Evolutionary conservation across 108 stramenopile species (phyloP).

Genomic region (Cyclotella kingstonii): DNA sequence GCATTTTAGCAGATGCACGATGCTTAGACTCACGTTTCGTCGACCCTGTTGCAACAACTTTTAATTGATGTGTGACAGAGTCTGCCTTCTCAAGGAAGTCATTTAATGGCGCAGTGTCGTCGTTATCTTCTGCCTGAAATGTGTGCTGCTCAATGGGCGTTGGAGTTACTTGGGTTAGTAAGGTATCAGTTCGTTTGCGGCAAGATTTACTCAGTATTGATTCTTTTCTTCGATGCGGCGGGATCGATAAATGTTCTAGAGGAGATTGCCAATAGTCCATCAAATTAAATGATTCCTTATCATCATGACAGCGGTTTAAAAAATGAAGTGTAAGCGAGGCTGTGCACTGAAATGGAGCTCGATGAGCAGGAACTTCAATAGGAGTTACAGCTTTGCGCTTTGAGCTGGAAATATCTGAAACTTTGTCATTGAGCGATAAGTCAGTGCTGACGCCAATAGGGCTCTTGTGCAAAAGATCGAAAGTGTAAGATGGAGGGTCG

Average conservation of each 20-base stretch:
- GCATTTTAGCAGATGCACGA: conserved; percentile 73
- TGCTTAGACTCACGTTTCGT: conserved; percentile 84
- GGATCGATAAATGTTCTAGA: conserved; percentile 24
- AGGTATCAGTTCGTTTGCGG: conserved; percentile 41
- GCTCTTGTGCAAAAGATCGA: conserved; percentile 30
- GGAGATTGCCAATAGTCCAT: conserved; percentile 48
- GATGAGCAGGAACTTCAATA: conserved; percentile 31
- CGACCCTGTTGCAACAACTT: conserved; percentile 55
- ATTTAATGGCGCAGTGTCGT: neutral
- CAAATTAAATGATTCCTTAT: conserved; percentile 13
- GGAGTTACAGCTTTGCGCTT: conserved; percentile 15
- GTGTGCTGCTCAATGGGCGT: conserved; percentile 17
- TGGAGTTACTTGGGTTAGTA: conserved; percentile 31
- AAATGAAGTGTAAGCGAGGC: conserved; percentile 43
- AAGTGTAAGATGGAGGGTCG: conserved; percentile 66
- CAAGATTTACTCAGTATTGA: conserved; percentile 13
- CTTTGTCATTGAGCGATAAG: neutral
- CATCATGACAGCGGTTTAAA: conserved; percentile 30
- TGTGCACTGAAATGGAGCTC: conserved; percentile 46
- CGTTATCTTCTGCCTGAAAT: conserved; percentile 8
- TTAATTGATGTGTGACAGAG: conserved; percentile 33
- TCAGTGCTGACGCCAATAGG: neutral
- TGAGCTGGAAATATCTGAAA: neutral
- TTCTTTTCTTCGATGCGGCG: conserved; percentile 8
- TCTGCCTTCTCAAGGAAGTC: conserved; percentile 24